Percentiles rank a stretch among this genome's conserved stretches.
Conservation (phyloP, 495 filamentous ascomycete genomes). For the Aspergillus nanangensis region DNA sequence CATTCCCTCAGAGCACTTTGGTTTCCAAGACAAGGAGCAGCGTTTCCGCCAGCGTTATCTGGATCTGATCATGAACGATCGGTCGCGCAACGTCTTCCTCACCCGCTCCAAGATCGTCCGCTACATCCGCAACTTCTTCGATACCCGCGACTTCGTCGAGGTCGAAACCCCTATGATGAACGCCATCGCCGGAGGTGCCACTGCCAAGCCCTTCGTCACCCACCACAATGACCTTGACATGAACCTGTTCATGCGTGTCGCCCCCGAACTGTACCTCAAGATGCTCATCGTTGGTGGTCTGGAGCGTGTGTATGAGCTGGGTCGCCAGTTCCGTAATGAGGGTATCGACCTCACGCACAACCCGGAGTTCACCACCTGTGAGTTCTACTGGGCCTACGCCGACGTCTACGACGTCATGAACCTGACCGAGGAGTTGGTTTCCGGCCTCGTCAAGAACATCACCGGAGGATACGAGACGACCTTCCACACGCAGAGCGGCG, state of each 20-base stretch:
- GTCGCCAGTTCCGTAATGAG: constrained; percentile 90
- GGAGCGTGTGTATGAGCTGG: constrained; percentile 89
- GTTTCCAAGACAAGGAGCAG: constrained; percentile 92
- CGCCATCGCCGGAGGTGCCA: constrained; percentile 89
- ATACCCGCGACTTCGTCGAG: constrained; percentile 79
- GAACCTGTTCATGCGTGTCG: constrained; percentile 91
- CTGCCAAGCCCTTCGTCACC: constrained; percentile 91
- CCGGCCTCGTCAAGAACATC: constrained; percentile 83
- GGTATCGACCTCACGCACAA: constrained; percentile 97
- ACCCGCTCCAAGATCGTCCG: constrained; percentile 79
- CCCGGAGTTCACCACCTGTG: constrained; percentile 95
- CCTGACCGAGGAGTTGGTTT: constrained; percentile 90
- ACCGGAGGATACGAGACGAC: constrained; percentile 80
- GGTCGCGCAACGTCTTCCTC: constrained; percentile 71
- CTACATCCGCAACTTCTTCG: constrained; percentile 84
- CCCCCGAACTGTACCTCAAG: constrained; percentile 95
- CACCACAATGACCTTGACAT: constrained; percentile 92
- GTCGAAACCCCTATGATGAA: constrained; percentile 99
- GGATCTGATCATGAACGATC: constrained; percentile 93
- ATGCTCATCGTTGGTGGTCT: constrained; percentile 91
- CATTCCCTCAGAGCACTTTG: constrained; percentile 86
- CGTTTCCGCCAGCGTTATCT: constrained; percentile 88
- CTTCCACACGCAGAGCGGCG: constrained; percentile 77
- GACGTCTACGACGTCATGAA: constrained; percentile 92
- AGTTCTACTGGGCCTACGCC: constrained; percentile 95